These are phyloP conservation scores for Phialocephala subalpina DNA, from an alignment of 2,329 filamentous ascomycete species.

Conservation along the genomic window DNA sequence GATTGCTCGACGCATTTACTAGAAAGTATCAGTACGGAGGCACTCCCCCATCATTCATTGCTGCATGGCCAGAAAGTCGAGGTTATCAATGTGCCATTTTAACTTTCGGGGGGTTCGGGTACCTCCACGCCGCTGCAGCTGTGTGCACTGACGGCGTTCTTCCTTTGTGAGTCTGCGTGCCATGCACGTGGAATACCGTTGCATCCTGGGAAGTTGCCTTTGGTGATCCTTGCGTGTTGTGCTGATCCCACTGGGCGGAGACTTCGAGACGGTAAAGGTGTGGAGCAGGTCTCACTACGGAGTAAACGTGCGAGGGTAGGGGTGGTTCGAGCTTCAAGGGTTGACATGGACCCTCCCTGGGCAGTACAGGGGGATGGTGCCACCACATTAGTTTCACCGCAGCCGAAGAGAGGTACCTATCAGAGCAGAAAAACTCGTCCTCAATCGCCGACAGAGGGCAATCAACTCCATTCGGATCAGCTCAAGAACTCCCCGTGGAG, in stretches of 20 bases:
- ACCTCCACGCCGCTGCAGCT: not conserved
- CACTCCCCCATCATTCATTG: too few species aligned
- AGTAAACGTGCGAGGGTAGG: not conserved
- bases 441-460: not conserved
- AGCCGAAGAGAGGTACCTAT: not conserved
- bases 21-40: too few species aligned
- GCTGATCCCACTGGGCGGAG: not conserved
- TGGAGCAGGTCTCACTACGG: not conserved
- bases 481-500: not conserved
- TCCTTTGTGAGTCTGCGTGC: not conserved
- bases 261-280: not conserved
- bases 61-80: not conserved
- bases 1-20: too few species aligned
- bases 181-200: conserved; percentile 12
- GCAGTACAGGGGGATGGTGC: not conserved
- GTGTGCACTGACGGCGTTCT: conserved; percentile 13
- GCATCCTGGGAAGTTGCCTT: not conserved
- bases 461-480: not conserved
- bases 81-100: not conserved
- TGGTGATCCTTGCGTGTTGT: not conserved
- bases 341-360: not conserved
- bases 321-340: not conserved
- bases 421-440: not conserved
- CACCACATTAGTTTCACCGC: conserved; percentile 1
- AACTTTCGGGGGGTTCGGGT: conserved; percentile 2